A percentile compares a stretch with the other conserved stretches of the same genome.
Evolutionary conservation across 768 basidiomycete species (phyloP).

Genomic region (Mycena rebaudengoi): DNA sequence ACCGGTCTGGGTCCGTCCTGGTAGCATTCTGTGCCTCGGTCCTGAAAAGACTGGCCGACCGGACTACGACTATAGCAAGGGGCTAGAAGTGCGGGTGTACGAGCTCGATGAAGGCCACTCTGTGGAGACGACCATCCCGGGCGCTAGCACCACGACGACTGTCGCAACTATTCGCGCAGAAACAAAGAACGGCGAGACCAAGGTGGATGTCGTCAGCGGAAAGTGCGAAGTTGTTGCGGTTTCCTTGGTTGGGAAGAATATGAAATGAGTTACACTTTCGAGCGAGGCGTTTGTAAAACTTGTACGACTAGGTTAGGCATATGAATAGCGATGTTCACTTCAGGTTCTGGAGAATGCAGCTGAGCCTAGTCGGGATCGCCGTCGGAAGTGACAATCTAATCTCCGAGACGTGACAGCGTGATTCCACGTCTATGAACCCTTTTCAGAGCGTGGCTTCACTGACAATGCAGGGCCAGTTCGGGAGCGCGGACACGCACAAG

Average conservation of each 20-base stretch:
- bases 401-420: neutral
- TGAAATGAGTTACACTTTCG: slow-evolving; percentile 6
- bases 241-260: slow-evolving; percentile 10
- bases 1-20: slow-evolving; percentile 72
- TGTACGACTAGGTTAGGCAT: no score
- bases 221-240: slow-evolving; percentile 25
- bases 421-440: no score
- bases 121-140: slow-evolving; percentile 50
- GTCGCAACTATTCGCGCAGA: slow-evolving; percentile 52
- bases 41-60: slow-evolving; percentile 59
- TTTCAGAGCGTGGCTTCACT: slow-evolving; percentile 64
- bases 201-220: slow-evolving; percentile 32
- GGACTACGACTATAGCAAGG: slow-evolving; percentile 65
- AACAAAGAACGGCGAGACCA: slow-evolving; percentile 40
- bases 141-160: slow-evolving; percentile 48
- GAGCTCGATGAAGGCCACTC: slow-evolving; percentile 54
- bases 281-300: no score
- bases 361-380: no score
- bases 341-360: no score
- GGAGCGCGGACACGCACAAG: slow-evolving; percentile 68
- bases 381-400: no score
- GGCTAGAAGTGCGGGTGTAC: slow-evolving; percentile 62
- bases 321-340: no score
- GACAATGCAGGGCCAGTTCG: slow-evolving; percentile 72
- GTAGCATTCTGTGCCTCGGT: slow-evolving; percentile 66